Evolutionary conservation across 139 green algal species (phyloP), one percentile per base, ranked within the genome.

Genomic region (Volvox reticuliferus): DNA sequence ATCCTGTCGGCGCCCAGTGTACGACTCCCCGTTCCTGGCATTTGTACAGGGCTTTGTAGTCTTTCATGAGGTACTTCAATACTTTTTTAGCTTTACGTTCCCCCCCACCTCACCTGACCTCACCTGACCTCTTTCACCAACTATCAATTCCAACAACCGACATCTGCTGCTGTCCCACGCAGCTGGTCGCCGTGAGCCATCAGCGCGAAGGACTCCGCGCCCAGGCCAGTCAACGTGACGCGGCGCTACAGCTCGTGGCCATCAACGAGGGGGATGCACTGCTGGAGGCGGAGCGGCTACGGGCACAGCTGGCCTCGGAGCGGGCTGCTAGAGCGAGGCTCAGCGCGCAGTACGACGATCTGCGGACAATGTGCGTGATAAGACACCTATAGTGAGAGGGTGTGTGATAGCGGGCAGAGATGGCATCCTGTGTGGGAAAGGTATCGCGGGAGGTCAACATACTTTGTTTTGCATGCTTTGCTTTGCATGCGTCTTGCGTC

Each of bases 191-290:
- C 18, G 32, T 91, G 76, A 86, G 76, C 76, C 33, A 67, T 26
- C 87, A 91, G 76, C 76, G 62, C 14, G 76, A 79, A 32, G 76
- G 33, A 18, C 33, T 79, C 17, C 32, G 35, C 6, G 35, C 35
- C 3, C 61, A 36, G 12, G 62, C 76, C 33, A 55, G 14, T 16
- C 16, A 30, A 5, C 61, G 30, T 26, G 87, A 86, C 75, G 76
- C 76, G 9, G 87, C 87, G 87, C 76, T 91, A 63, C 77, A 86
- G 87, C 76, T 50, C 55, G 76, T 91, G 55, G 87, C 87, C 26
- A 77, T 86, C 0, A 68, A 33, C 26, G 87, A 91, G 75, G 87
- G 87, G 28, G 87, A 91, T 76, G 76, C 76, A 32, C 2, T 91
- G 76, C 35, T 90, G 86, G 86, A 90, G 86, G 50, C 30, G 73